Conservation (phyloP, 495 filamentous ascomycete genomes). For the Tuber borchii region DNA sequence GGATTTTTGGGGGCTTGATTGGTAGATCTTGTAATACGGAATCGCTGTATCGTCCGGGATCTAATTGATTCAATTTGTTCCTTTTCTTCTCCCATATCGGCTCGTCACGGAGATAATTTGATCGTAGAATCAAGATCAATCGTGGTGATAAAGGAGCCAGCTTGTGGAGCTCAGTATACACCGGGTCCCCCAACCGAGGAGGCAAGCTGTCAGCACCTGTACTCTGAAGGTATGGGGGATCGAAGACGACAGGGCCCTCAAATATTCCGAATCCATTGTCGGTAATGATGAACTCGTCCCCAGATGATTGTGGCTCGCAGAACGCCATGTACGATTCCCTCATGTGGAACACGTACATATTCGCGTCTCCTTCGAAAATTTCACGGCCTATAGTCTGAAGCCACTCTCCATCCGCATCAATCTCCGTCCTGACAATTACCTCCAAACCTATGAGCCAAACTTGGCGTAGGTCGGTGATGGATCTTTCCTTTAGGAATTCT, state of each 20-base stretch:
- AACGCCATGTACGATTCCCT: constrained; percentile 47
- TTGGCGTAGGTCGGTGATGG: too few species aligned
- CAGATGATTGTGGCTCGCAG: constrained; percentile 43
- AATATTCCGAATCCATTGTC: constrained; percentile 37
- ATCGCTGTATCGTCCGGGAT: constrained; percentile 8
- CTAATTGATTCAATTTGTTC: constrained; percentile 23
- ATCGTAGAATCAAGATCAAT: too few species aligned
- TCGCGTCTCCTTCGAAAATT: constrained; percentile 42
- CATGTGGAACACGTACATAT: constrained; percentile 45
- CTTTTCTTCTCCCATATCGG: constrained; percentile 10
- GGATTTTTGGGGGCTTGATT: constrained; percentile 1
- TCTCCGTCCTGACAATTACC: too few species aligned
- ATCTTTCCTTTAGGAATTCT: too few species aligned
- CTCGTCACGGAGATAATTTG: constrained; percentile 44
- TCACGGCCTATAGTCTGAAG: too few species aligned
- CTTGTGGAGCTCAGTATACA: constrained; percentile 45
- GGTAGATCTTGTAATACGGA: constrained; percentile 21
- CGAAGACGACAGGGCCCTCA: constrained; percentile 46
- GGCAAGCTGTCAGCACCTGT: constrained; percentile 1
- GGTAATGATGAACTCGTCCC: constrained; percentile 51
- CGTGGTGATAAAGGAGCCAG: constrained; percentile 46
- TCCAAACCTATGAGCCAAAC: too few species aligned
- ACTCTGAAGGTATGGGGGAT: constrained; percentile 9
- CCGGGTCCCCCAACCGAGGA: background rate
- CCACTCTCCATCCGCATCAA: too few species aligned